These are phyloP conservation scores for Melaleuca quinquenervia DNA, from an alignment of 345 rosid genomes.

Conservation along the genomic window DNA sequence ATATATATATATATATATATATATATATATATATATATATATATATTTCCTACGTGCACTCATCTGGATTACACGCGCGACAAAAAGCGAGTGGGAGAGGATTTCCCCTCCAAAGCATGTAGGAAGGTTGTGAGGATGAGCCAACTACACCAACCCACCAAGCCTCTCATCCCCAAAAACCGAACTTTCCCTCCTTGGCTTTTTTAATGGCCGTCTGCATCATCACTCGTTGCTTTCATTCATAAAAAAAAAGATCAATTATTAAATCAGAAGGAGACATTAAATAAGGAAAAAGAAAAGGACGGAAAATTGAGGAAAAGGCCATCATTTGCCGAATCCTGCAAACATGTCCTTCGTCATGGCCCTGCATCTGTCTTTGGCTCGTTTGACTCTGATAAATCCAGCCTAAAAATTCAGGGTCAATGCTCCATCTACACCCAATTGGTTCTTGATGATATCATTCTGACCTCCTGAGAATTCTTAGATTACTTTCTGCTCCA, in stretches of 20 bases:
- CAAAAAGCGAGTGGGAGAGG: not conserved
- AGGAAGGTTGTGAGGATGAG: not conserved
- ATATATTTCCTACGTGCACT: not conserved
- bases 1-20: not conserved
- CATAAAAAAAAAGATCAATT: not conserved
- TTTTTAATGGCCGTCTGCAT: not conserved
- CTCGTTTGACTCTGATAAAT: not conserved
- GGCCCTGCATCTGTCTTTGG: not conserved
- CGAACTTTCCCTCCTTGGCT: not conserved
- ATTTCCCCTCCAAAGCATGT: not conserved
- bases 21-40: too few relatives aligned
- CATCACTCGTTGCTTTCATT: not conserved
- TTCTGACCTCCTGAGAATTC: not conserved
- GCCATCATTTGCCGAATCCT: not conserved
- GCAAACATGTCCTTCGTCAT: not conserved
- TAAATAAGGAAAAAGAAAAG: not conserved
- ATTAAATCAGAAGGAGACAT: not conserved
- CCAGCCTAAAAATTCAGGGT: not conserved
- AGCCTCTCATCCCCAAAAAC: not conserved
- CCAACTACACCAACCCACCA: not conserved
- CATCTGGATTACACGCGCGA: not conserved
- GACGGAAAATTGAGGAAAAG: not conserved
- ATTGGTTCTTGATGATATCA: not conserved
- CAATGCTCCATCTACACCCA: not conserved
- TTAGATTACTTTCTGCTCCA: not conserved